These are phyloP conservation scores for Rubia balearica DNA, from an alignment of 305 asterid genomes.

Conservation along the genomic window DNA sequence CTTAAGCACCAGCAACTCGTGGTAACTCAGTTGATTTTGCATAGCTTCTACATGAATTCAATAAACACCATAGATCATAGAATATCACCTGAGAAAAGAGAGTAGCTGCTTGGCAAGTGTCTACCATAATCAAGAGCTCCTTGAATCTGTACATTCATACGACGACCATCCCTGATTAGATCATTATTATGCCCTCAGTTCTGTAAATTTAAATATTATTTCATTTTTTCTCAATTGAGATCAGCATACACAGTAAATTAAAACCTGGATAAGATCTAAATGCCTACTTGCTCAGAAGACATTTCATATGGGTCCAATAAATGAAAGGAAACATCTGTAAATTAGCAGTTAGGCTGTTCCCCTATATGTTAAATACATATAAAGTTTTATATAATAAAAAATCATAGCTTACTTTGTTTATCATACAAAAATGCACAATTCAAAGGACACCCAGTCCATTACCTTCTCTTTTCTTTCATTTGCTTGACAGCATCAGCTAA, in stretches of 20 bases:
- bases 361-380: not conserved
- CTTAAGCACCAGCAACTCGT: not conserved
- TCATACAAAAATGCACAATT: not conserved
- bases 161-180: constrained; percentile 19
- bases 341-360: not conserved
- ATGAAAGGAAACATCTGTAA: not conserved
- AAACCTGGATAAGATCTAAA: not conserved
- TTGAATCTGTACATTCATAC: constrained; percentile 57
- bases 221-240: not conserved
- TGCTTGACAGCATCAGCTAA: constrained; percentile 97
- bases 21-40: not conserved
- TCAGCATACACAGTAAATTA: not conserved
- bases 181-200: constrained; percentile 11
- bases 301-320: not conserved
- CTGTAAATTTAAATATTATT: not conserved
- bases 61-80: not conserved
- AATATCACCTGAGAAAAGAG: constrained; percentile 80
- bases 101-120: constrained; percentile 98
- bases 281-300: not conserved
- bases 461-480: constrained; percentile 99
- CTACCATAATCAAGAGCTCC: constrained; percentile 97
- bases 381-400: not conserved
- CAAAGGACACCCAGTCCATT: not conserved
- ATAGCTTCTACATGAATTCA: not conserved
- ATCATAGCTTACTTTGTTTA: not conserved